Conservation (phyloP, 192 early-diverging fungal genomes). For the Spizellomyces punctatus region DNA sequence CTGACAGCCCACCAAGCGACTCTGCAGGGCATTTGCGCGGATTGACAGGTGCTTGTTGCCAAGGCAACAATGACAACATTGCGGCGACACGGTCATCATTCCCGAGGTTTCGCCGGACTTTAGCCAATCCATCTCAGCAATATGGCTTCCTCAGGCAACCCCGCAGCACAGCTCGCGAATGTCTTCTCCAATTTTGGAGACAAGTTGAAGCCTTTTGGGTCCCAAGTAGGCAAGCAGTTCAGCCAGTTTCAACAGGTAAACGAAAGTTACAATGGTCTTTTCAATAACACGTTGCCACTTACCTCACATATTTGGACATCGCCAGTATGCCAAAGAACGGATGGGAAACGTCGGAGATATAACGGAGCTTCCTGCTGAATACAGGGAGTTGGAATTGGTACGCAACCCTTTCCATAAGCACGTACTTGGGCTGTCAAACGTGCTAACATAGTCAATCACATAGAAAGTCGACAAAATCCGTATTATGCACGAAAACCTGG, state of each 20-base stretch:
- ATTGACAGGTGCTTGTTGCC: too few relatives aligned
- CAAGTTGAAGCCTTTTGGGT: conserved; percentile 48
- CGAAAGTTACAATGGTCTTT: background rate
- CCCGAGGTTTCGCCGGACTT: too few relatives aligned
- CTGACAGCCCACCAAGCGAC: too few relatives aligned
- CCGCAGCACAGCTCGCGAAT: conserved; percentile 31
- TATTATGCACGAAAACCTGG: conserved; percentile 66
- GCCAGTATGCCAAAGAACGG: conserved; percentile 87
- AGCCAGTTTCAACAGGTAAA: conserved; percentile 41
- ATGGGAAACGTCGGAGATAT: conserved; percentile 78
- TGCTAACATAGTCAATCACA: background rate
- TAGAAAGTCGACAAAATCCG: conserved; percentile 81
- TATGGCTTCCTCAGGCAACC: background rate
- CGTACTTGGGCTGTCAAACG: too few relatives aligned
- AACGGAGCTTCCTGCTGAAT: conserved; percentile 93
- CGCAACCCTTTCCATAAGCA: background rate
- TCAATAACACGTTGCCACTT: background rate
- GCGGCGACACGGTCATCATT: too few relatives aligned
- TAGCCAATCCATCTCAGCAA: too few relatives aligned
- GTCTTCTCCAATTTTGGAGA: conserved; percentile 38
- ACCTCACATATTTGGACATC: too few relatives aligned
- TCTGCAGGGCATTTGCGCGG: too few relatives aligned
- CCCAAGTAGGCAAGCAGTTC: conserved; percentile 41
- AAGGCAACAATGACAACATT: too few relatives aligned
- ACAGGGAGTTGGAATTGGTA: conserved; percentile 88